Evolutionary conservation across 169 alveolate genomes (phyloP).

Genomic region (Cyclospora cayetanensis): DNA sequence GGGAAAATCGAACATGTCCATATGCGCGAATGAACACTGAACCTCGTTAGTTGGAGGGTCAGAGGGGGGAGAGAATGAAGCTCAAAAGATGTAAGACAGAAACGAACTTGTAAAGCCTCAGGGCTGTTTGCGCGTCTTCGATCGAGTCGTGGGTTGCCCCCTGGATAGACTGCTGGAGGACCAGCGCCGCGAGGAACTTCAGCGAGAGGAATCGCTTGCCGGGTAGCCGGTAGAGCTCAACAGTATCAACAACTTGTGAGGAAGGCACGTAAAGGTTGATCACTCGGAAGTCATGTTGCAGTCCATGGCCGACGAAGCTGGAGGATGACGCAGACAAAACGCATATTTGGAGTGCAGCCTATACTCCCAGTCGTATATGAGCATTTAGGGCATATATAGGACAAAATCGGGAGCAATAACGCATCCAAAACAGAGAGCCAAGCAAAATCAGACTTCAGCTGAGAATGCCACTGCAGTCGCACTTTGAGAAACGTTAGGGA

Average conservation of each 20-base stretch:
- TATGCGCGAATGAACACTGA: too few relatives aligned
- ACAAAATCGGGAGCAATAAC: too few relatives aligned
- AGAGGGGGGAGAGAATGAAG: not conserved
- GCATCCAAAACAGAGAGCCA: too few relatives aligned
- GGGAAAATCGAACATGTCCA: too few relatives aligned
- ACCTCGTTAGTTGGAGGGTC: too few relatives aligned
- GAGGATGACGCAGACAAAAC: not conserved
- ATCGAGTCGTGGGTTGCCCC: conserved; percentile 83
- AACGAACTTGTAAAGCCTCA: conserved; percentile 78
- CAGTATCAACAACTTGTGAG: conserved; percentile 68
- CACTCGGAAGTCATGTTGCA: conserved; percentile 83
- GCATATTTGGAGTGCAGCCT: not conserved
- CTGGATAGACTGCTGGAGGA: conserved; percentile 80
- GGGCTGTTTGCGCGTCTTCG: conserved; percentile 86
- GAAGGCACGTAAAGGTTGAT: conserved; percentile 84
- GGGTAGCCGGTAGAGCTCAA: conserved; percentile 63
- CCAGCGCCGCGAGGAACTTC: conserved; percentile 81
- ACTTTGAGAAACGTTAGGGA: too few relatives aligned
- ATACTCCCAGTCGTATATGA: not conserved
- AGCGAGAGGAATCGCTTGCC: conserved; percentile 83
- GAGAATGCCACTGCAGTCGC: too few relatives aligned
- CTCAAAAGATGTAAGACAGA: not conserved
- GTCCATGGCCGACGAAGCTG: conserved; percentile 85
- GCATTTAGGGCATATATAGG: not conserved
- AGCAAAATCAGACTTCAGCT: too few relatives aligned